phyloP scores from a whole-genome alignment of 2,329 filamentous ascomycete genomes.

The Alternaria sp. region DNA sequence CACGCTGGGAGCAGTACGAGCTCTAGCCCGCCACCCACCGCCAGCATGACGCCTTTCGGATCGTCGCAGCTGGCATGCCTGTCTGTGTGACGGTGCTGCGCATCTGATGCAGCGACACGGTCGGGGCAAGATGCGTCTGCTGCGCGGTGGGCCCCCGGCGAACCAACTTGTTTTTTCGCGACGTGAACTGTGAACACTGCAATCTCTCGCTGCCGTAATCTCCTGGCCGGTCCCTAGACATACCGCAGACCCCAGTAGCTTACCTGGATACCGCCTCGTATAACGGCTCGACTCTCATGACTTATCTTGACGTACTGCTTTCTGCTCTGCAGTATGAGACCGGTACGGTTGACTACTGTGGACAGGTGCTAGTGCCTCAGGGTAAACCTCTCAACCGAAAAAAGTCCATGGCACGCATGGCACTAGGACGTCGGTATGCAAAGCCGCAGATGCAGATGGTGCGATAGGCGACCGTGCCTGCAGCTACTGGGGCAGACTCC shows the following conservation, averaged over 20 bases:
- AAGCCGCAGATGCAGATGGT: slow-evolving; percentile 4
- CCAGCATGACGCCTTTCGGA: slow-evolving; percentile 16
- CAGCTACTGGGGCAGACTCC: slow-evolving; percentile 15
- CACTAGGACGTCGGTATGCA: slow-evolving; percentile 11
- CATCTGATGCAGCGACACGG: neutral
- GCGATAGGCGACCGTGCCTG: slow-evolving; percentile 6
- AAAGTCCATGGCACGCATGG: neutral
- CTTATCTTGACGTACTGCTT: slow-evolving; percentile 5
- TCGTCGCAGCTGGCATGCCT: slow-evolving; percentile 9
- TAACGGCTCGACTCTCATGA: neutral
- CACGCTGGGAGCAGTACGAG: neutral
- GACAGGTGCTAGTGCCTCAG: slow-evolving; percentile 2
- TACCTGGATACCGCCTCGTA: slow-evolving; percentile 10
- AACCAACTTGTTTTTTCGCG: slow-evolving; percentile 26
- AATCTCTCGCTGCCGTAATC: slow-evolving; percentile 24
- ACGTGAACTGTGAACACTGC: slow-evolving; percentile 25
- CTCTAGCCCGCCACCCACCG: slow-evolving; percentile 7
- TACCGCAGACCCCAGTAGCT: slow-evolving; percentile 3
- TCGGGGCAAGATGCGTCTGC: slow-evolving; percentile 11
- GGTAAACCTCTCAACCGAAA: slow-evolving; percentile 8
- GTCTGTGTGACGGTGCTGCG: neutral
- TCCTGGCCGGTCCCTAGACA: slow-evolving; percentile 16
- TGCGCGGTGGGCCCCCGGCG: slow-evolving; percentile 18
- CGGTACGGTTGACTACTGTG: neutral
- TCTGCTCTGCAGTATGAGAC: neutral